phyloP scores from a whole-genome alignment of 1,139 yeast species.

The Pichia cactophila region DNA sequence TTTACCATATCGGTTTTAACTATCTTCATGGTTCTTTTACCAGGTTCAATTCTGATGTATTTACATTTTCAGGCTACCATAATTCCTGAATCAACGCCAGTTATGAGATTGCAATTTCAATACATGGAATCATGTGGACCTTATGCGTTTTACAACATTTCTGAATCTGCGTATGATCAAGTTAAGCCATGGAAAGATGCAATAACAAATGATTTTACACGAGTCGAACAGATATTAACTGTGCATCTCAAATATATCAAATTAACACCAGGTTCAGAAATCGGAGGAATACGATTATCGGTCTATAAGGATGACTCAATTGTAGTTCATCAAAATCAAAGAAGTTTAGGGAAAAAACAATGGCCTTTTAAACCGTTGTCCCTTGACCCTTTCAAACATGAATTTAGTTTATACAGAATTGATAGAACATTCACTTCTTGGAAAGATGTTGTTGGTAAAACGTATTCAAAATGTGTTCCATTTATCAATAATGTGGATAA shows the following conservation, averaged over 20 bases:
- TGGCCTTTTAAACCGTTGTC: constrained; percentile 13
- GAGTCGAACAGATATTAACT: constrained; percentile 12
- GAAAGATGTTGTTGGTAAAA: constrained; percentile 9
- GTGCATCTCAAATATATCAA: constrained; percentile 12
- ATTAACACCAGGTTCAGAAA: constrained; percentile 3
- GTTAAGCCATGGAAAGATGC: constrained; percentile 9
- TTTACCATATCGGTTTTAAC: constrained; percentile 3
- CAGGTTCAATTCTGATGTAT: constrained; percentile 12
- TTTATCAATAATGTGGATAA: background rate
- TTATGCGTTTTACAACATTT: constrained; percentile 8
- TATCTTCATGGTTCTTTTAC: constrained; percentile 11
- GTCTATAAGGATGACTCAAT: constrained; percentile 2
- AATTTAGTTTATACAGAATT: constrained; percentile 4
- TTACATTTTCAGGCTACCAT: constrained; percentile 12
- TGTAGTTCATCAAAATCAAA: background rate
- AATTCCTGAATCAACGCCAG: constrained; percentile 8
- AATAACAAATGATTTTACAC: constrained; percentile 11
- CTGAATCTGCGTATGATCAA: constrained; percentile 5
- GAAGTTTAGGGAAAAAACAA: background rate
- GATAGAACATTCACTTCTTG: constrained; percentile 8
- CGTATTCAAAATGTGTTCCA: constrained; percentile 10
- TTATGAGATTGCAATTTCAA: constrained; percentile 11
- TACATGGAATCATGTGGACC: constrained; percentile 9
- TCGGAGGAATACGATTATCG: constrained; percentile 12
- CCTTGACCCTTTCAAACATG: background rate